Evolutionary conservation across 129 eudicot species (phyloP).

Genomic region (Saposhnikovia divaricata): DNA sequence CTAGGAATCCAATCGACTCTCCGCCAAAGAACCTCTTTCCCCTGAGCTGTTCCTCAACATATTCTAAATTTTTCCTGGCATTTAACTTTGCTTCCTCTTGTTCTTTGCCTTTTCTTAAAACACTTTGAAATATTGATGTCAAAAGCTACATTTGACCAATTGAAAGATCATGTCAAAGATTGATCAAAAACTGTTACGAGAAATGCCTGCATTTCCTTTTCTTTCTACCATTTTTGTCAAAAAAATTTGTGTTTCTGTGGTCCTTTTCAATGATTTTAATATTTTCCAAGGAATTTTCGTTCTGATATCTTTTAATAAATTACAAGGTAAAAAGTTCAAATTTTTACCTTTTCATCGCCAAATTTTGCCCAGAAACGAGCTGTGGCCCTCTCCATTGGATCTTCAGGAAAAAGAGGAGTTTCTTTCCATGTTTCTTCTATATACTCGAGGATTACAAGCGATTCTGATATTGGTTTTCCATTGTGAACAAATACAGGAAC

Average conservation of each 20-base stretch:
- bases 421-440: conserved; percentile 6
- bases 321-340: background rate
- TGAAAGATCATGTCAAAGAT: background rate
- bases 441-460: conserved; percentile 2
- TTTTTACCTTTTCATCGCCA: background rate
- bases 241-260: background rate
- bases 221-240: background rate
- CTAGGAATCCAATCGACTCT: conserved; percentile 3
- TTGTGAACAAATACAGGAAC: conserved; percentile 7
- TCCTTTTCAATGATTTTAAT: background rate
- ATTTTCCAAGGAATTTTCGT: background rate
- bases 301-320: background rate
- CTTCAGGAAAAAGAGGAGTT: conserved; percentile 2
- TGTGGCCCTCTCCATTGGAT: conserved; percentile 5
- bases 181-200: background rate
- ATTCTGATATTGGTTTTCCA: conserved; percentile 5
- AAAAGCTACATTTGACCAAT: background rate
- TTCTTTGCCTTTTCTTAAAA: background rate
- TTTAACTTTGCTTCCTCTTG: background rate
- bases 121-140: conserved; percentile 4
- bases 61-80: background rate
- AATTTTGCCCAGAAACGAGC: conserved; percentile 10
- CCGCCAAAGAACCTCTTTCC: conserved; percentile 10
- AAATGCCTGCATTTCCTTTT: background rate
- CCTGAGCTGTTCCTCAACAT: conserved; percentile 2